phyloP scores from a whole-genome alignment of 371 early-diverging fungal species.

The Mucor indicus region DNA sequence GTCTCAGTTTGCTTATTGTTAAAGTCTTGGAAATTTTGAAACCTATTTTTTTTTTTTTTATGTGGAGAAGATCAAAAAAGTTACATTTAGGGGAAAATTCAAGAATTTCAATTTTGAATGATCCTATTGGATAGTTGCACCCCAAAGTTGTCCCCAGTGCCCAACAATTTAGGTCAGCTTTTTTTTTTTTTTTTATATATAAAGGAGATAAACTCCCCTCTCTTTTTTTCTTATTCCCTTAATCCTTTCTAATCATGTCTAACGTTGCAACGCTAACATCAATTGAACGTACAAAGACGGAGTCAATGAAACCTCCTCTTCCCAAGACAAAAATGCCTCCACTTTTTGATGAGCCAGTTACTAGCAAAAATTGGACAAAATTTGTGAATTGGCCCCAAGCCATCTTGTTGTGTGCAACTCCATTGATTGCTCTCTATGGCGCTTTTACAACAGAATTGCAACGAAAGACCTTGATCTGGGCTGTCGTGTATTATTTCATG shows the following conservation, averaged over 20 bases:
- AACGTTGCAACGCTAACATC: constrained; percentile 12
- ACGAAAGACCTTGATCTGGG: constrained; percentile 71
- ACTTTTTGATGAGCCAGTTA: constrained; percentile 53
- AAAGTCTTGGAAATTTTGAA: no score
- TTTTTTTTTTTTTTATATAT: constrained; percentile 8
- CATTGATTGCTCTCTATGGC: constrained; percentile 82
- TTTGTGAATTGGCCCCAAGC: constrained; percentile 83
- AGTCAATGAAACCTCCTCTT: constrained; percentile 45
- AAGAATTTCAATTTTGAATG: no score
- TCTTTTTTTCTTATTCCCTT: neutral
- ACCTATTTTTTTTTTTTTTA: no score
- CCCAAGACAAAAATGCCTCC: constrained; percentile 43
- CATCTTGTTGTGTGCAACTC: constrained; percentile 68
- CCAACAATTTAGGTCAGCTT: constrained; percentile 24
- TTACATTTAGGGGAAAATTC: no score
- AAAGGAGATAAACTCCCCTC: neutral
- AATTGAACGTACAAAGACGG: constrained; percentile 41
- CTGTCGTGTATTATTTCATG: constrained; percentile 74
- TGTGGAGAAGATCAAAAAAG: no score
- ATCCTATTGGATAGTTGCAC: constrained; percentile 34
- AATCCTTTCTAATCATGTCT: constrained; percentile 12
- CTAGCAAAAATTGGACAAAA: constrained; percentile 50
- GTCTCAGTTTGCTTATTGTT: no score
- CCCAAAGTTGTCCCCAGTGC: constrained; percentile 29
- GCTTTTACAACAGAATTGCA: constrained; percentile 64